These are phyloP conservation scores for Pestalotiopsis sp. DNA, from an alignment of 2,329 filamentous ascomycete genomes.

Conservation along the genomic window DNA sequence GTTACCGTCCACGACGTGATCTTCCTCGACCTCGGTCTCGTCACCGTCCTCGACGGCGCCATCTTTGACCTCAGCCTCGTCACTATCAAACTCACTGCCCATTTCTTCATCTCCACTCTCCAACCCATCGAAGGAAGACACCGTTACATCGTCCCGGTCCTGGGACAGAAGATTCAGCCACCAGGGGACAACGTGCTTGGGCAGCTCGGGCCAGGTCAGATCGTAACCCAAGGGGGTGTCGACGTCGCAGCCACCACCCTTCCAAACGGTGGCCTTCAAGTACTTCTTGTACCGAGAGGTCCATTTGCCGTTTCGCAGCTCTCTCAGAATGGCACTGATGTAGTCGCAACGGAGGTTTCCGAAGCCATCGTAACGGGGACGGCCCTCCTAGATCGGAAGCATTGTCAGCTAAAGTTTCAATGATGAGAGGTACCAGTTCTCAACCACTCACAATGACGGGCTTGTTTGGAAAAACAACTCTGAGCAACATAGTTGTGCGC, in stretches of 20 bases:
- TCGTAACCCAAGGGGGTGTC: background rate
- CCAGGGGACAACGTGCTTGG: background rate
- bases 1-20: no score
- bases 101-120: no score
- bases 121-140: no score
- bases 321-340: constrained; percentile 13
- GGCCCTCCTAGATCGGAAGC: background rate
- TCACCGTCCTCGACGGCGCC: no score
- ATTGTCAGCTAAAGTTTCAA: background rate
- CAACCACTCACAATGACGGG: background rate
- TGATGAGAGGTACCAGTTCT: background rate
- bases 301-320: background rate
- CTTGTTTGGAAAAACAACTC: background rate
- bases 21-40: no score
- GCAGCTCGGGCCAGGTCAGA: background rate
- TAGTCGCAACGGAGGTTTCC: constrained; percentile 18
- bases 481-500: no score
- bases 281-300: background rate
- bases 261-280: background rate
- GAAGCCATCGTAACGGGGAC: constrained; percentile 16
- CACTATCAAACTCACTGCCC: no score
- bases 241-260: background rate
- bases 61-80: no score
- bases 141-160: background rate
- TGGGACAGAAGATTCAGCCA: no score